Evolutionary conservation across 78 protist genomes (phyloP).

Genomic region (Emiliania huxleyi): DNA sequence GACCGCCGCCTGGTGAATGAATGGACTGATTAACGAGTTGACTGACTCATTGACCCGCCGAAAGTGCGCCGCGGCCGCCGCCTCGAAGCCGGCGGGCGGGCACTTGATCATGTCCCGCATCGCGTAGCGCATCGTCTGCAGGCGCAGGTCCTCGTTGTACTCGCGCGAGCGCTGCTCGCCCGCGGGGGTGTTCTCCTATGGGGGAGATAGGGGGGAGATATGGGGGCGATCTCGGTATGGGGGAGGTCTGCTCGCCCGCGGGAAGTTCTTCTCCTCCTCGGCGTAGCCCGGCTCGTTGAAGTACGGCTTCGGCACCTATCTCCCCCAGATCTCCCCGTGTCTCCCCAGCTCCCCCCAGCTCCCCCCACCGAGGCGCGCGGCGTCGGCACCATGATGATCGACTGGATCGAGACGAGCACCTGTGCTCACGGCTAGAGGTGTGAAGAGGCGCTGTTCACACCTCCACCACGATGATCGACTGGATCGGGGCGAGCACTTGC

Average conservation of each 20-base stretch:
- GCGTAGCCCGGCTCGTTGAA: constrained; percentile 89
- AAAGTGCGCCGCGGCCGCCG: background rate
- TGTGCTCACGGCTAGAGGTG: too few species aligned
- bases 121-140: background rate
- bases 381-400: constrained; percentile 3
- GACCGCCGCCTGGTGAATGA: too few species aligned
- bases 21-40: too few species aligned
- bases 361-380: too few species aligned
- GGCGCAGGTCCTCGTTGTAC: background rate
- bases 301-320: constrained; percentile 70
- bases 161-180: background rate
- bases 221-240: too few species aligned
- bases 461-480: constrained; percentile 6
- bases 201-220: too few species aligned
- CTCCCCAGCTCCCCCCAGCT: too few species aligned
- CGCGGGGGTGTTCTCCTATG: background rate
- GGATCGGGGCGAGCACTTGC: constrained; percentile 17
- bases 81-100: background rate
- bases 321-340: too few species aligned
- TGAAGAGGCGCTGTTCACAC: too few species aligned
- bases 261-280: background rate
- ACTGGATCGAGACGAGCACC: constrained; percentile 30
- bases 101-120: background rate
- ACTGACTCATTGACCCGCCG: too few species aligned
- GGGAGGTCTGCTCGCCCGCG: background rate